Conservation (phyloP, 1,284 basidiomycete species). For the Ceratorhiza oryzae-sativae region DNA sequence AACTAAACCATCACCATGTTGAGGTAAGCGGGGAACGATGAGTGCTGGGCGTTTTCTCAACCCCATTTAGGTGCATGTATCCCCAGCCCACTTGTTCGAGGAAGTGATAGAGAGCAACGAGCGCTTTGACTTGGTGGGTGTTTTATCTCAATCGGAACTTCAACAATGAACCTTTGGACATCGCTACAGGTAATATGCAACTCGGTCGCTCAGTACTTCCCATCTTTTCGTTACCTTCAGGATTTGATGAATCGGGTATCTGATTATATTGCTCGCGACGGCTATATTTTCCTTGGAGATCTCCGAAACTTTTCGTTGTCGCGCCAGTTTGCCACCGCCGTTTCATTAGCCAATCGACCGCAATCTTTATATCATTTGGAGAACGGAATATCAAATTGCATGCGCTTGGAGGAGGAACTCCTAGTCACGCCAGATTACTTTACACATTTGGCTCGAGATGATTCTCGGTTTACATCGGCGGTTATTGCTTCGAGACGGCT, state of each 20-base stretch:
- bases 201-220: not conserved
- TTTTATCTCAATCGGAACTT: not conserved
- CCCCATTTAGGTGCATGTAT: not conserved
- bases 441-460: not conserved
- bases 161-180: not conserved
- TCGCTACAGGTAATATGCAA: not conserved
- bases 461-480: not conserved
- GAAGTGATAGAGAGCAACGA: not conserved
- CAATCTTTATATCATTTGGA: not conserved
- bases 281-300: not conserved
- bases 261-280: not conserved
- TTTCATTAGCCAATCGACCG: not conserved
- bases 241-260: not conserved
- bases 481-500: not conserved
- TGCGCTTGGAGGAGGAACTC: not conserved
- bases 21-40: no score
- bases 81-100: not conserved
- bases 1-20: not conserved
- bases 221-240: not conserved
- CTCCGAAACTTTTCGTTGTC: not conserved
- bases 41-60: no score
- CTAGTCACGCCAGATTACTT: not conserved
- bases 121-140: not conserved
- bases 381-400: not conserved
- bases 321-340: not conserved